phyloP scores from a whole-genome alignment of 768 basidiomycete species.

The Hydnomerulius pinastri region DNA sequence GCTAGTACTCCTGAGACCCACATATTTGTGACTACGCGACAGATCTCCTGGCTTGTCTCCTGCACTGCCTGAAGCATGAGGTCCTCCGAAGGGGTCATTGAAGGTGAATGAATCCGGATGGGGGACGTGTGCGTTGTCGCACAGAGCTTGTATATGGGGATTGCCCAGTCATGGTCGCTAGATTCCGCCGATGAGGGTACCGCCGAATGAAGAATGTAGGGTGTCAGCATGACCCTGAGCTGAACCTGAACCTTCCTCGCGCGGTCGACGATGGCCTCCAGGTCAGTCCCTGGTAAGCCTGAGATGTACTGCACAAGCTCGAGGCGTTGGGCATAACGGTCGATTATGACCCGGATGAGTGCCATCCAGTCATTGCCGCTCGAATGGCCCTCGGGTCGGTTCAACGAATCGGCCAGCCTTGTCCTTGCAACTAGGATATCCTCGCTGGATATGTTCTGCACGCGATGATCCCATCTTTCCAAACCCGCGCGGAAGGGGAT shows the following conservation, averaged over 20 bases:
- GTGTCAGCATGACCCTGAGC: slow-evolving; percentile 29
- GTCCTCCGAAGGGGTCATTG: slow-evolving; percentile 13
- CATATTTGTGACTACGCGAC: slow-evolving; percentile 19
- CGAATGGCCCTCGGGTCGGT: slow-evolving; percentile 12
- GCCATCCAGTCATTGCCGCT: slow-evolving; percentile 38
- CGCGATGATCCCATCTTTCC: slow-evolving; percentile 35
- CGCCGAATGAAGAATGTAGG: slow-evolving; percentile 26
- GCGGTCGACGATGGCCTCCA: slow-evolving; percentile 6
- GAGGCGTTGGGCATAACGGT: slow-evolving; percentile 34
- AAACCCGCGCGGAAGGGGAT: slow-evolving; percentile 21
- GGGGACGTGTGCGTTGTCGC: slow-evolving; percentile 14
- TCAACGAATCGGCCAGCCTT: slow-evolving; percentile 6
- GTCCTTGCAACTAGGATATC: slow-evolving; percentile 19
- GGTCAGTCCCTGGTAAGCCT: slow-evolving; percentile 5
- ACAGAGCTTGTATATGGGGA: slow-evolving; percentile 32
- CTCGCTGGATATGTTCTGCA: slow-evolving; percentile 20
- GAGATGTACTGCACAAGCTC: slow-evolving; percentile 28
- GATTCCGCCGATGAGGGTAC: slow-evolving; percentile 4
- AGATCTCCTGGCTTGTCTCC: slow-evolving; percentile 20
- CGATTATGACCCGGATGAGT: slow-evolving; percentile 27
- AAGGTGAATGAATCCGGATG: not conserved
- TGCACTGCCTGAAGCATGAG: slow-evolving; percentile 9
- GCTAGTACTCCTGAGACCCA: slow-evolving; percentile 18
- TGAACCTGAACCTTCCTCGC: slow-evolving; percentile 20
- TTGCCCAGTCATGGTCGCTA: slow-evolving; percentile 28